Conservation (phyloP, 78 protist species). For the Cavenderia fasciculata region DNA sequence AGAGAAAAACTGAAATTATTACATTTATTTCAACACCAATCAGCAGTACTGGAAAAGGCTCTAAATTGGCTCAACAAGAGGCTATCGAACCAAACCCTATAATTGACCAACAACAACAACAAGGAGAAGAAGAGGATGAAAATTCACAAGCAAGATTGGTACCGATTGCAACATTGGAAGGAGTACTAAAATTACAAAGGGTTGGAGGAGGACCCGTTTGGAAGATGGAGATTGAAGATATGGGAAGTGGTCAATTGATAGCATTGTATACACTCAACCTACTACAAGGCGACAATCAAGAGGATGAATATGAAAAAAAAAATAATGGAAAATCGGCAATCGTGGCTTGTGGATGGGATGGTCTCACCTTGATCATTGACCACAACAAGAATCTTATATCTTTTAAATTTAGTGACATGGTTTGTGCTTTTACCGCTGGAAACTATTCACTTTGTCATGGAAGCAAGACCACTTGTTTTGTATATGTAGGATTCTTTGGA, state of each 20-base stretch:
- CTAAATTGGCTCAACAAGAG: background rate
- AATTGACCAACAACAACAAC: background rate
- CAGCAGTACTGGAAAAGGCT: background rate
- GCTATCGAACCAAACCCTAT: background rate
- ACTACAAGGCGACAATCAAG: background rate
- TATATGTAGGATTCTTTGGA: constrained; percentile 58
- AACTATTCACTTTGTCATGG: constrained; percentile 32
- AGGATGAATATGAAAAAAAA: background rate
- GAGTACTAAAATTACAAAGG: constrained; percentile 35
- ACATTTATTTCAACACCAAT: constrained; percentile 57
- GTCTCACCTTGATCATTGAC: constrained; percentile 52
- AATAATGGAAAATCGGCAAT: background rate
- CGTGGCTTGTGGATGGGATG: constrained; percentile 78
- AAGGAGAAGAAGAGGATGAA: background rate
- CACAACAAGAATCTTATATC: constrained; percentile 16
- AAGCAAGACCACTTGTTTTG: constrained; percentile 14
- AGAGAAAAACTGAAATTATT: constrained; percentile 49
- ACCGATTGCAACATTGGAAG: constrained; percentile 61
- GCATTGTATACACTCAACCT: constrained; percentile 30
- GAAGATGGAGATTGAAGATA: constrained; percentile 72
- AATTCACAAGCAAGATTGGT: constrained; percentile 7
- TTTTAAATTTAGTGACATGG: constrained; percentile 65
- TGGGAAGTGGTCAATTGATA: constrained; percentile 69
- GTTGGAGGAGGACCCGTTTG: constrained; percentile 55
- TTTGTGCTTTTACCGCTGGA: constrained; percentile 66